These are phyloP conservation scores for Cicer judaicum DNA, from an alignment of 306 rosid genomes.

Conservation along the genomic window DNA sequence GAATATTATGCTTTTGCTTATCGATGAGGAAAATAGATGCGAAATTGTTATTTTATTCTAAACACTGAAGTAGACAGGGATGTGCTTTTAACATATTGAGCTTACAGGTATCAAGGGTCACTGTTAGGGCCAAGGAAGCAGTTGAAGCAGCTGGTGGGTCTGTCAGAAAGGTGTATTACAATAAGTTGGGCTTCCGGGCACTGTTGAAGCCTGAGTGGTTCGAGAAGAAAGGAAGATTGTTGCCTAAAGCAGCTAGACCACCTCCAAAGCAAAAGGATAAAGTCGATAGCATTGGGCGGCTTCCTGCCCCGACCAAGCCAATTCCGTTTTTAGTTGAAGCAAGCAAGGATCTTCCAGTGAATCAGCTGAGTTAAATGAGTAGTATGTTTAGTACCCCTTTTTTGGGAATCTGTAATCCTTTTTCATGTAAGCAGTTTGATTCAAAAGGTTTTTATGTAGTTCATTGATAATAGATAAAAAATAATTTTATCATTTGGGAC, in stretches of 20 bases:
- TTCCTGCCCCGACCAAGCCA: conserved; percentile 92
- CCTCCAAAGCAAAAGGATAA: conserved; percentile 87
- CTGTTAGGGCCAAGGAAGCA: conserved; percentile 87
- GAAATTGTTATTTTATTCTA: neutral
- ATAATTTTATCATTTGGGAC: too few relatives aligned
- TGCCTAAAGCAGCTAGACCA: conserved; percentile 96
- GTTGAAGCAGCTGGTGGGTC: conserved; percentile 96
- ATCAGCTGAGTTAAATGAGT: conserved; percentile 40
- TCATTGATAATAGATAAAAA: conserved; percentile 27
- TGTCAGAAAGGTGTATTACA: conserved; percentile 87
- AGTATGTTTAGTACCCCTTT: conserved; percentile 21
- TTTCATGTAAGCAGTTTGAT: neutral
- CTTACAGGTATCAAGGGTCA: conserved; percentile 87
- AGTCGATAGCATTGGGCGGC: conserved; percentile 89
- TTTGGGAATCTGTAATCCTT: conserved; percentile 26
- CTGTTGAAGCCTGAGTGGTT: conserved; percentile 91
- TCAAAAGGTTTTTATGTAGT: conserved; percentile 34
- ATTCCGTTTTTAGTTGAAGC: conserved; percentile 72
- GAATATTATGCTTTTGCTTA: conserved; percentile 16
- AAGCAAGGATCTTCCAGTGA: conserved; percentile 42
- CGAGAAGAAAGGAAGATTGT: conserved; percentile 89
- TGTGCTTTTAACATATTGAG: conserved; percentile 20
- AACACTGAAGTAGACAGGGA: conserved; percentile 4
- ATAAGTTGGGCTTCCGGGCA: conserved; percentile 82
- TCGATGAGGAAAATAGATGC: neutral